These are phyloP conservation scores for Capsaspora owczarzaki DNA, from an alignment of 78 protist genomes.

Conservation along the genomic window DNA sequence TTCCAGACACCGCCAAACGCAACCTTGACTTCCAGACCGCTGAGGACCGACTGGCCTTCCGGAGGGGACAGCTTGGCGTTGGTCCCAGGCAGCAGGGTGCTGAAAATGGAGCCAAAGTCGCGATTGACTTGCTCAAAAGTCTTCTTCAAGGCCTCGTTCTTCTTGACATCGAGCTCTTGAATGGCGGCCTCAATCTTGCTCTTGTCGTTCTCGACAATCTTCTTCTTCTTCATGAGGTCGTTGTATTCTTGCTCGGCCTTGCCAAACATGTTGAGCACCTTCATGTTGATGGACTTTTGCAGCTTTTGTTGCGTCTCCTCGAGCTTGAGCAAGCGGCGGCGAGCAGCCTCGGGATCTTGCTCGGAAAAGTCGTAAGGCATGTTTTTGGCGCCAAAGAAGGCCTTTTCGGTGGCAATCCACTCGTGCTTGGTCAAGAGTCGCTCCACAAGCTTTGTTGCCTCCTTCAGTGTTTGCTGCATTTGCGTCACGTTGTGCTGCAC, in stretches of 20 bases:
- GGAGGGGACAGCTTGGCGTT: slow-evolving; percentile 25
- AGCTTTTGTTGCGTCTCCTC: slow-evolving; percentile 27
- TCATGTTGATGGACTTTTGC: slow-evolving; percentile 72
- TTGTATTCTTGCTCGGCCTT: slow-evolving; percentile 77
- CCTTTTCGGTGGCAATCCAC: slow-evolving; percentile 63
- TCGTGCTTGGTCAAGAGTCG: slow-evolving; percentile 14
- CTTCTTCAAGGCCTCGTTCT: slow-evolving; percentile 69
- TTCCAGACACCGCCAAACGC: slow-evolving; percentile 95
- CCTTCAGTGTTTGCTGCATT: slow-evolving; percentile 23
- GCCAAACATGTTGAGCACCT: slow-evolving; percentile 60
- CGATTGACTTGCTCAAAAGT: slow-evolving; percentile 49
- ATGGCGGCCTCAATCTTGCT: slow-evolving; percentile 69
- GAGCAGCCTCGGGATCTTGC: not conserved
- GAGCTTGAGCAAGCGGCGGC: slow-evolving; percentile 7
- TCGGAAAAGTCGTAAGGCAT: slow-evolving; percentile 58
- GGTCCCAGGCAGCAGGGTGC: slow-evolving; percentile 89
- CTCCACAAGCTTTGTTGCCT: slow-evolving; percentile 7
- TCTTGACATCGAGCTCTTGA: slow-evolving; percentile 79
- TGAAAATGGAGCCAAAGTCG: slow-evolving; percentile 86
- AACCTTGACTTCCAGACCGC: slow-evolving; percentile 70
- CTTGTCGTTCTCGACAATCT: slow-evolving; percentile 81
- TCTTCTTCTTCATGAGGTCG: slow-evolving; percentile 74
- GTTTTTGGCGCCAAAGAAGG: slow-evolving; percentile 51
- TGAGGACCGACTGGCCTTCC: slow-evolving; percentile 9
- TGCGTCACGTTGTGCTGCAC: not conserved